Conservation (phyloP, 1,139 yeast species). For the Taphrina communis region DNA sequence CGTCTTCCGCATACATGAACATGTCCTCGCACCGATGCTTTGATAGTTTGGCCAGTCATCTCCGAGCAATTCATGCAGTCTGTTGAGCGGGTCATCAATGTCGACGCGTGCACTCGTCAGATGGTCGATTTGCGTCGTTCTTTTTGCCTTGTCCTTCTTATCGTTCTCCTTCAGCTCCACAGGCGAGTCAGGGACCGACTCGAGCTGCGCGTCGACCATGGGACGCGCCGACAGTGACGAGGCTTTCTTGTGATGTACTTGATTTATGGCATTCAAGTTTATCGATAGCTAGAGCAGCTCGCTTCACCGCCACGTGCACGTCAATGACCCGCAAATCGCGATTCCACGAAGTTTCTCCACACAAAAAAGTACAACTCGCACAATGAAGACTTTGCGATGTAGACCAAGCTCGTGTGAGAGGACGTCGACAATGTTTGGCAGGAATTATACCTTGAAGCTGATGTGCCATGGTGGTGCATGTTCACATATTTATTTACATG, state of each 20-base stretch:
- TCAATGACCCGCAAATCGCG: not conserved
- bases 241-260: slow-evolving; percentile 10
- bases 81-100: slow-evolving; percentile 36
- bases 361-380: too few relatives aligned
- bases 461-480: too few relatives aligned
- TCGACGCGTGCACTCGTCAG: slow-evolving; percentile 31
- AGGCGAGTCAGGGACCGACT: slow-evolving; percentile 27
- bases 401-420: too few relatives aligned
- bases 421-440: too few relatives aligned
- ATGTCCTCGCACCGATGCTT: slow-evolving; percentile 17
- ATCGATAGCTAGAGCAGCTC: slow-evolving; percentile 7
- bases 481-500: too few relatives aligned
- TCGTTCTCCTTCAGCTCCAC: slow-evolving; percentile 23
- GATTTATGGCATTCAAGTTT: not conserved
- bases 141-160: slow-evolving; percentile 31
- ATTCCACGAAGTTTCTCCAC: too few relatives aligned
- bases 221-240: slow-evolving; percentile 10
- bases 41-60: slow-evolving; percentile 35
- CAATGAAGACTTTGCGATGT: too few relatives aligned
- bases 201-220: slow-evolving; percentile 36
- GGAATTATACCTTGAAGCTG: too few relatives aligned
- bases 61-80: slow-evolving; percentile 29
- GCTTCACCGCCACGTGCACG: slow-evolving; percentile 1
- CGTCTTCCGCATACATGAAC: not conserved
- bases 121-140: slow-evolving; percentile 15